phyloP scores from a whole-genome alignment of 306 rosid species.

The Vachellia pachyceras region DNA sequence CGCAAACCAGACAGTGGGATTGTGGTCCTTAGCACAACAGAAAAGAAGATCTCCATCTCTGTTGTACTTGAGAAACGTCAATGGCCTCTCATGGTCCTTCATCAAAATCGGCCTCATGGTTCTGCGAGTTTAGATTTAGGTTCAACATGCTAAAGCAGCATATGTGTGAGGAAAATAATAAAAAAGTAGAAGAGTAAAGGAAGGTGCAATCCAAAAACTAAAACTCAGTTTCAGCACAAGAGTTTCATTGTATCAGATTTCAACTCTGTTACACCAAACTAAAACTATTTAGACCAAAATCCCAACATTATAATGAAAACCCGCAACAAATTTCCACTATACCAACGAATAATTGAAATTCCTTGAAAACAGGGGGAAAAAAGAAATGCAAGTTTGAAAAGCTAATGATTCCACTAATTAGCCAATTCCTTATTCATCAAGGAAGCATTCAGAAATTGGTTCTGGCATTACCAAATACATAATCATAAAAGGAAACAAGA shows the following conservation, averaged over 20 bases:
- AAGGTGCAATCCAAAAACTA: no score
- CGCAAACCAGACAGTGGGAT: constrained; percentile 91
- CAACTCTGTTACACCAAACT: constrained; percentile 31
- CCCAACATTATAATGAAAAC: constrained; percentile 17
- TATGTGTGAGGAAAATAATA: background rate
- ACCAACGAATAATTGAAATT: constrained; percentile 22
- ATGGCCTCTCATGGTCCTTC: constrained; percentile 97
- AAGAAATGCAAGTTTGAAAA: constrained; percentile 26
- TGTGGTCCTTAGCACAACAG: constrained; percentile 86
- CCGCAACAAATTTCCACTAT: constrained; percentile 28
- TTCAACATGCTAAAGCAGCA: background rate
- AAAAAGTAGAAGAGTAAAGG: no score
- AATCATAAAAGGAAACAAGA: constrained; percentile 29
- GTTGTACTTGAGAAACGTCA: constrained; percentile 84
- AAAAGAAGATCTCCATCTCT: constrained; percentile 90
- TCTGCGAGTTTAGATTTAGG: background rate
- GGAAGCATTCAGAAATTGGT: constrained; percentile 52
- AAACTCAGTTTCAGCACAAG: no score
- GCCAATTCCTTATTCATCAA: constrained; percentile 68
- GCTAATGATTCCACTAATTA: constrained; percentile 34
- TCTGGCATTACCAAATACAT: constrained; percentile 54
- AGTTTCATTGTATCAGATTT: no score
- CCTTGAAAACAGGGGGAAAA: constrained; percentile 26
- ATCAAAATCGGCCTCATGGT: constrained; percentile 91
- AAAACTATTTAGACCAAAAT: constrained; percentile 56